Conservation (phyloP, 805 yeast genomes). For the Ogataea nonfermentans region DNA sequence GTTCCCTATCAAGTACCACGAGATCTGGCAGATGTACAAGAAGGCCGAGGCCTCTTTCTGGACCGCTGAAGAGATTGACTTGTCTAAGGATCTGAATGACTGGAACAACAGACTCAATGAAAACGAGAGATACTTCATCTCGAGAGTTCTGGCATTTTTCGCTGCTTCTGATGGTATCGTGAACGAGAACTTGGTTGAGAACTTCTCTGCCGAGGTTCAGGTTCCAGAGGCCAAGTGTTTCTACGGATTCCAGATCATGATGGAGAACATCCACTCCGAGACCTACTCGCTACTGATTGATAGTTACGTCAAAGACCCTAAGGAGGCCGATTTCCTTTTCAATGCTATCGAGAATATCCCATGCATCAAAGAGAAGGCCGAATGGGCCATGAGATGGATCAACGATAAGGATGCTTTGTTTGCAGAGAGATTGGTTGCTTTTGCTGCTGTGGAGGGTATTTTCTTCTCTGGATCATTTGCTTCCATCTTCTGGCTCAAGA, state of each 20-base stretch:
- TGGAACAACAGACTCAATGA: constrained; percentile 90
- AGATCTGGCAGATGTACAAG: constrained; percentile 98
- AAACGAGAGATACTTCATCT: constrained; percentile 88
- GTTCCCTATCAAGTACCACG: constrained; percentile 95
- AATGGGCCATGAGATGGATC: constrained; percentile 99
- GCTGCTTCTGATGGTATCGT: constrained; percentile 99
- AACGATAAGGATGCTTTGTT: constrained; percentile 82
- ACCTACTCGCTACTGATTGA: constrained; percentile 94
- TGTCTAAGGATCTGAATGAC: constrained; percentile 85
- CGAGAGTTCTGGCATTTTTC: constrained; percentile 93
- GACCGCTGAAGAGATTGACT: constrained; percentile 99
- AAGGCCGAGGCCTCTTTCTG: constrained; percentile 99
- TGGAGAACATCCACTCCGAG: constrained; percentile 98
- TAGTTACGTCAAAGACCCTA: constrained; percentile 93
- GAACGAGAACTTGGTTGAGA: constrained; percentile 95
- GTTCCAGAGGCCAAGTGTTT: constrained; percentile 97
- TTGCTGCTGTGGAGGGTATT: constrained; percentile 98
- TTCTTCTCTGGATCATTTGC: constrained; percentile 99
- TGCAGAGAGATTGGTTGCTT: constrained; percentile 95
- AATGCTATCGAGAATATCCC: constrained; percentile 97
- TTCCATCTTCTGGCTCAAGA: constrained; percentile 97
- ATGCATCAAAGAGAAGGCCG: constrained; percentile 94
- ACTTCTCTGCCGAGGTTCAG: constrained; percentile 96
- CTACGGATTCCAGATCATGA: constrained; percentile 99
- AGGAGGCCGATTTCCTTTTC: constrained; percentile 85